These are phyloP conservation scores for Pseudopediastrum boryanum DNA, from an alignment of 139 green algal species.

Conservation along the genomic window DNA sequence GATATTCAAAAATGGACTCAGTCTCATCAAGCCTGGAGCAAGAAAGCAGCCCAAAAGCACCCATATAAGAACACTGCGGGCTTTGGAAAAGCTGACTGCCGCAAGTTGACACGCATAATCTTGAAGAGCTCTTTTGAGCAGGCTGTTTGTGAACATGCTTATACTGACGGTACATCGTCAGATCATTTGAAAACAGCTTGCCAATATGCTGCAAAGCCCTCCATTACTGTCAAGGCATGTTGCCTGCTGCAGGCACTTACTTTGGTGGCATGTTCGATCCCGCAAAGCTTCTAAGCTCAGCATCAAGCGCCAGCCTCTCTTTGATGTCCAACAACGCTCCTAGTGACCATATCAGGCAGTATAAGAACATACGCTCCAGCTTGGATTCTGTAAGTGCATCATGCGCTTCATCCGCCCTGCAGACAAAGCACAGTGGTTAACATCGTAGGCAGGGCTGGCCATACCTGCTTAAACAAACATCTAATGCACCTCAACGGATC, in stretches of 20 bases:
- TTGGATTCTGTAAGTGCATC: conserved; percentile 50
- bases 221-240: background rate
- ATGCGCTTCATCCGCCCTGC: conserved; percentile 34
- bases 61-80: no score
- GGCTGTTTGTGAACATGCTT: no score
- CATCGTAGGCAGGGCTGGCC: no score
- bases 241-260: conserved; percentile 37
- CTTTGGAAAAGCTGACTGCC: no score
- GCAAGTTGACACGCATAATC: no score
- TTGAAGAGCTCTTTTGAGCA: no score
- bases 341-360: conserved; percentile 84
- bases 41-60: background rate
- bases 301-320: conserved; percentile 77
- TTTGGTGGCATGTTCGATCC: conserved; percentile 48
- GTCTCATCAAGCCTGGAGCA: conserved; percentile 49
- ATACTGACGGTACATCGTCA: no score
- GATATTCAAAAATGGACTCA: conserved; percentile 89
- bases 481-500: no score
- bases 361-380: conserved; percentile 90
- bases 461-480: no score
- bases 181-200: no score
- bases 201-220: no score
- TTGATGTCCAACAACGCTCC: conserved; percentile 83
- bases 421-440: background rate
- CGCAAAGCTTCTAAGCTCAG: conserved; percentile 48